Percentiles rank a stretch among this genome's conserved stretches.
Conservation (phyloP, 2,329 filamentous ascomycete species). For the Aureobasidium sp. region DNA sequence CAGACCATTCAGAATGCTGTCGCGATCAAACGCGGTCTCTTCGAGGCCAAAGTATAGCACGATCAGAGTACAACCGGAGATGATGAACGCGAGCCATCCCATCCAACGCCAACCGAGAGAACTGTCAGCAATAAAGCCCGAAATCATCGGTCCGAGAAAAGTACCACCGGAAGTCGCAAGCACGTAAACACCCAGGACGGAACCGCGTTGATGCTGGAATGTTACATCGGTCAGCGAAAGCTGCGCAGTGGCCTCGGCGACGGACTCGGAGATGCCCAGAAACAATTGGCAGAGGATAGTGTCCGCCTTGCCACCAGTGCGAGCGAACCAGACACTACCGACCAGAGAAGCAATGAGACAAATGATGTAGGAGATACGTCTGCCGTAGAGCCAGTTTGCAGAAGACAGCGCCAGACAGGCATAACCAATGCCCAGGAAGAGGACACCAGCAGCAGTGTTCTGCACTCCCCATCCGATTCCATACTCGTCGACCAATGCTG, state of each 20-base stretch:
- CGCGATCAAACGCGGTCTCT: constrained; percentile 43
- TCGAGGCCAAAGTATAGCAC: constrained; percentile 48
- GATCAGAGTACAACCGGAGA: constrained; percentile 42
- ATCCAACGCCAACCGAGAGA: constrained; percentile 50
- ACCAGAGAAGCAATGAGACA: constrained; percentile 44
- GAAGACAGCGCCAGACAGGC: constrained; percentile 49
- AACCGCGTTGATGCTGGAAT: constrained; percentile 51
- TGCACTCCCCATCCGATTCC: constrained; percentile 47
- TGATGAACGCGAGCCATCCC: constrained; percentile 45
- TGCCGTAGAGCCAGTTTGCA: constrained; percentile 48
- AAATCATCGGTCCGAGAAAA: constrained; percentile 49
- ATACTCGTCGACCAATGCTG: constrained; percentile 45
- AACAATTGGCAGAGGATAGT: constrained; percentile 52
- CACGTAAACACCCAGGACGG: constrained; percentile 49
- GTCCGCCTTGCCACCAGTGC: constrained; percentile 37
- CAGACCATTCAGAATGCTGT: constrained; percentile 13
- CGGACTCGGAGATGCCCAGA: constrained; percentile 51
- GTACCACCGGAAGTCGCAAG: constrained; percentile 51
- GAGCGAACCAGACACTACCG: constrained; percentile 50
- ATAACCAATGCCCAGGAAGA: constrained; percentile 52
- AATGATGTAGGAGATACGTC: constrained; percentile 49
- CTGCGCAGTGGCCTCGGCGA: constrained; percentile 51
- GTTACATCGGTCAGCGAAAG: constrained; percentile 52
- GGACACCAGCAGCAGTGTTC: constrained; percentile 51
- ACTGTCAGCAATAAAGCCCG: constrained; percentile 44